phyloP scores from a whole-genome alignment of 75 land plant genomes.

The Cunninghamia lanceolata region DNA sequence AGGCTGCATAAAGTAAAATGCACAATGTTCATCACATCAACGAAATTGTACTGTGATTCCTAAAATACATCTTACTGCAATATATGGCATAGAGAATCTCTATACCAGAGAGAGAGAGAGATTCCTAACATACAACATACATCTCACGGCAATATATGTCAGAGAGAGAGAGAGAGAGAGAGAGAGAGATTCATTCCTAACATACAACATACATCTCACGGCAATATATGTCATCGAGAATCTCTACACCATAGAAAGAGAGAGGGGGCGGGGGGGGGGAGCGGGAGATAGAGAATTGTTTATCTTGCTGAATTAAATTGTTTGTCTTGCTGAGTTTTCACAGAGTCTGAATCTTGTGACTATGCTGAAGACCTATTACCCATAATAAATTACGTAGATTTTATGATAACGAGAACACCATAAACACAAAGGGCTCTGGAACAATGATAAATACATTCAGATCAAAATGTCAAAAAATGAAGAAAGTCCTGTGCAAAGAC shows the following conservation, averaged over 20 bases:
- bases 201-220: too few species aligned
- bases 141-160: too few species aligned
- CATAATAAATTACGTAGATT: background rate
- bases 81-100: background rate
- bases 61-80: background rate
- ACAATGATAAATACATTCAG: background rate
- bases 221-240: too few species aligned
- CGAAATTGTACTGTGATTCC: background rate
- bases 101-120: too few species aligned
- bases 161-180: too few species aligned
- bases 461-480: background rate
- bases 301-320: too few species aligned
- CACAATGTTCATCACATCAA: background rate
- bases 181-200: too few species aligned
- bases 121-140: too few species aligned
- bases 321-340: background rate
- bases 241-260: too few species aligned
- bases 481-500: background rate
- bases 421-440: background rate
- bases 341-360: background rate
- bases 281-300: too few species aligned
- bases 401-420: background rate
- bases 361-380: background rate
- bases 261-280: too few species aligned
- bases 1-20: background rate